Evolutionary conservation across 768 basidiomycete species (phyloP), one percentile per base, ranked within the genome.

Genomic region (Rhodotorula taiwanensis): DNA sequence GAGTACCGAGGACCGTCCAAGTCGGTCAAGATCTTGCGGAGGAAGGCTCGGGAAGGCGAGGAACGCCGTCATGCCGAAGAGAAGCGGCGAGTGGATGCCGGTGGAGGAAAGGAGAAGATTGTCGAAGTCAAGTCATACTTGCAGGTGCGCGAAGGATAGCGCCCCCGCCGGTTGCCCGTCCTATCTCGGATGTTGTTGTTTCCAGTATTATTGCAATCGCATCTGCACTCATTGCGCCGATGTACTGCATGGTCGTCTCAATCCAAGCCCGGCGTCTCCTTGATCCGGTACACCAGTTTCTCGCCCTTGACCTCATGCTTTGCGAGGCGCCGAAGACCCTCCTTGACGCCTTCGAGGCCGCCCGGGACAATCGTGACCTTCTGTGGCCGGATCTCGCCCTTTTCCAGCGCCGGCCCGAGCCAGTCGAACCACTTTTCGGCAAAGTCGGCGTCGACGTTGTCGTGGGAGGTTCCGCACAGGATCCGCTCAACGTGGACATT

Each of bases 261-360:
- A 8, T 28, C 49, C 23, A 70, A 33, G 6, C 66, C 70, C 4
- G 60, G 60, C 28, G 64, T 73, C 31, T 72, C 72, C 7, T 27
- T 52, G 45, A 74, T 66, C 25, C 69, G 48, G 52, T 67, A 73
- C 7, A 74, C 73, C 5, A 73, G 57, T 67, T 74, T 74, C 42
- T 63, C 64, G 14, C 63, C 70, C 20, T 43, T 60, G 20, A 72
- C 73, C 41, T 72, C 64, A 23, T 62, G 59, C 52, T 69, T 18
- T 53, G 69, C 9, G 23, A 74, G 47, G 34, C 66, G 53, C 50
- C 71, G 36, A 51, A 74, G 25, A 0, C 73, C 73, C 47, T 72
- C 70, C 30, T 53, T 36, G 20, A 74, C 72, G 18, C 70, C 69
- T 25, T 50, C 62, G 15, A 74, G 43, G 13, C 73, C 73, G 1